phyloP scores from a whole-genome alignment of 441 rosid species.

The Bocquillonia castaneifolia region DNA sequence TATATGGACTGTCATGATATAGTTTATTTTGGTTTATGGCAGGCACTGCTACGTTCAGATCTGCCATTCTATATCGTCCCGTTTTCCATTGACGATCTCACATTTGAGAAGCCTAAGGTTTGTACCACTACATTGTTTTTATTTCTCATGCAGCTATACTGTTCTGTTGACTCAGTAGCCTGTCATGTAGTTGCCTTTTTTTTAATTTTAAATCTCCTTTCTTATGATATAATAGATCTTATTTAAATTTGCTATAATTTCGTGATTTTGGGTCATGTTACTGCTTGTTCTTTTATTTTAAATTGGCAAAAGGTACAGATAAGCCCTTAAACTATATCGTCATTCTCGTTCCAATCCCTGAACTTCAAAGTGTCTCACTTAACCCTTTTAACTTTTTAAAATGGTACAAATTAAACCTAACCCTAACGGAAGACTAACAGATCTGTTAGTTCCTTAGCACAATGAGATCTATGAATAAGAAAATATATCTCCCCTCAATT shows the following conservation, averaged over 20 bases:
- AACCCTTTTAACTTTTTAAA: too few species aligned
- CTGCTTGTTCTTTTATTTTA: too few species aligned
- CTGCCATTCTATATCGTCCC: slow-evolving; percentile 90
- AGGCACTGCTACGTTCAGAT: slow-evolving; percentile 84
- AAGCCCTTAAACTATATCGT: too few species aligned
- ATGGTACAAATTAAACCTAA: too few species aligned
- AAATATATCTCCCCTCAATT: too few species aligned
- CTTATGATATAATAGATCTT: neutral
- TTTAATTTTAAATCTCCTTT: neutral
- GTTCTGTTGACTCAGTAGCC: neutral
- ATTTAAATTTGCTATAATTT: neutral
- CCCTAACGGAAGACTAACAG: too few species aligned
- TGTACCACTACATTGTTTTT: slow-evolving; percentile 22
- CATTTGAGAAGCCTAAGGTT: slow-evolving; percentile 80
- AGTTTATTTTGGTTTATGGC: slow-evolving; percentile 20
- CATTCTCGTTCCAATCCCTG: too few species aligned
- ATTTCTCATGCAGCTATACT: neutral
- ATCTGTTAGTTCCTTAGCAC: too few species aligned
- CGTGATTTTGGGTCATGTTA: too few species aligned
- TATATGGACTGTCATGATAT: neutral
- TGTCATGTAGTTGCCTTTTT: neutral
- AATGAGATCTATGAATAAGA: too few species aligned
- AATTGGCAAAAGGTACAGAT: too few species aligned
- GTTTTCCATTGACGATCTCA: slow-evolving; percentile 56
- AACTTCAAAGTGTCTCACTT: too few species aligned